Conservation (phyloP, 495 filamentous ascomycete species). For the Neurospora cerealis region DNA sequence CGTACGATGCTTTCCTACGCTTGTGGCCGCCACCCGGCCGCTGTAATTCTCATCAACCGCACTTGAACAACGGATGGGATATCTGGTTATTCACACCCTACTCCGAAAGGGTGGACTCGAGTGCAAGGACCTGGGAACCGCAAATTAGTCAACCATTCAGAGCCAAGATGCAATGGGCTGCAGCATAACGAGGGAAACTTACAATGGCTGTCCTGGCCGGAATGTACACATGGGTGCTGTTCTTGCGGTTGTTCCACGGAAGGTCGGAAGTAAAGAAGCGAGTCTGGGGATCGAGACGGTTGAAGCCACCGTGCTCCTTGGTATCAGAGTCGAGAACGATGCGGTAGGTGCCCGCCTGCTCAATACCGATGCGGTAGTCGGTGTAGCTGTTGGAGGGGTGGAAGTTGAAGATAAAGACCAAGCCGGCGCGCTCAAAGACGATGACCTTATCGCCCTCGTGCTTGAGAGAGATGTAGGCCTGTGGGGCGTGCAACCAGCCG, state of each 20-base stretch:
- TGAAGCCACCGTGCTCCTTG: slow-evolving; percentile 68
- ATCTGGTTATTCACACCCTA: not conserved
- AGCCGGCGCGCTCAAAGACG: slow-evolving; percentile 84
- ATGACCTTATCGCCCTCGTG: slow-evolving; percentile 91
- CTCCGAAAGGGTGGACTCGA: slow-evolving; percentile 15
- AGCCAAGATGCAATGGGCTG: not conserved
- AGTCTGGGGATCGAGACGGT: slow-evolving; percentile 63
- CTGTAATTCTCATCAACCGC: not conserved
- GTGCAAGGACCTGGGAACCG: slow-evolving; percentile 18
- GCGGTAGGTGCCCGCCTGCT: slow-evolving; percentile 73
- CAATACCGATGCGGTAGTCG: slow-evolving; percentile 87
- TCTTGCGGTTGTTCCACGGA: slow-evolving; percentile 77
- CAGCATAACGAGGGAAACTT: slow-evolving; percentile 26
- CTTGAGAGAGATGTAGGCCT: slow-evolving; percentile 90
- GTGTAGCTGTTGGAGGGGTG: slow-evolving; percentile 78
- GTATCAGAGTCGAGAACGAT: slow-evolving; percentile 80
- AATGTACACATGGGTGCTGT: slow-evolving; percentile 88
- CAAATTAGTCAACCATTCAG: not conserved
- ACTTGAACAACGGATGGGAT: not conserved
- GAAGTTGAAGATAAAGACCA: slow-evolving; percentile 96
- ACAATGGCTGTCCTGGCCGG: slow-evolving; percentile 80
- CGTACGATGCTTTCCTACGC: not conserved
- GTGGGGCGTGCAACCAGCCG: slow-evolving; percentile 79
- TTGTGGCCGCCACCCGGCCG: not conserved
- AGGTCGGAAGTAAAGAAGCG: slow-evolving; percentile 86